phyloP scores from a whole-genome alignment of 2,329 filamentous ascomycete genomes.

The Penicillium sp. region DNA sequence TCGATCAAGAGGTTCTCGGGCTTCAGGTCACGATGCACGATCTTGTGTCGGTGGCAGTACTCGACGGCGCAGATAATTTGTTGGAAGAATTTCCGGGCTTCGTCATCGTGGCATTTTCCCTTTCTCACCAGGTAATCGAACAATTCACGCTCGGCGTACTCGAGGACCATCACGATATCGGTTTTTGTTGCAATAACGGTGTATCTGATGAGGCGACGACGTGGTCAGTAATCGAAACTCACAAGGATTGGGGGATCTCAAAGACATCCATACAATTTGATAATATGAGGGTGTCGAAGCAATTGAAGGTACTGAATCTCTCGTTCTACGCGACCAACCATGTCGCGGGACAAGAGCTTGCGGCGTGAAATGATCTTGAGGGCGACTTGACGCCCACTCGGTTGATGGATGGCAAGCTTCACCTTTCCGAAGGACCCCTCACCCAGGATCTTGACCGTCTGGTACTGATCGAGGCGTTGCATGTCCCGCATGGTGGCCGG shows the following conservation, averaged over 20 bases:
- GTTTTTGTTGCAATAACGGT: conserved; percentile 92
- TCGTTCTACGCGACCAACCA: conserved; percentile 94
- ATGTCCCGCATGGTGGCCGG: conserved; percentile 57
- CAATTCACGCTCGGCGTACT: conserved; percentile 92
- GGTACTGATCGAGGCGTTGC: conserved; percentile 88
- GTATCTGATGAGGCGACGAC: conserved; percentile 55
- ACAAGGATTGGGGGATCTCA: too few relatives aligned
- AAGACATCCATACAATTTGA: conserved; percentile 88
- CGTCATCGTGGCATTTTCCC: conserved; percentile 83
- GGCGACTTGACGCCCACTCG: conserved; percentile 91
- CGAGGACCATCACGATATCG: conserved; percentile 98
- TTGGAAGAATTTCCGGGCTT: conserved; percentile 97
- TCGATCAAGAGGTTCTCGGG: conserved; percentile 95
- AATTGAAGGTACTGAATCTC: conserved; percentile 98
- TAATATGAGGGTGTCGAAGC: conserved; percentile 94
- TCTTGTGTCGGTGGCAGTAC: conserved; percentile 98
- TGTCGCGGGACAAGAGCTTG: conserved; percentile 93
- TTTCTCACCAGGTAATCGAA: conserved; percentile 98
- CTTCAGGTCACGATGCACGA: conserved; percentile 95
- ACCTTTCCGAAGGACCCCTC: conserved; percentile 99
- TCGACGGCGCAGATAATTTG: conserved; percentile 98
- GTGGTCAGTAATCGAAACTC: conserved; percentile 16
- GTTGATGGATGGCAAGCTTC: conserved; percentile 88
- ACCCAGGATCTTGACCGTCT: conserved; percentile 82
- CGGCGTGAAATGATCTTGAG: conserved; percentile 97